phyloP scores from a whole-genome alignment of 352 stramenopile species.

The Pythium dissotocum region DNA sequence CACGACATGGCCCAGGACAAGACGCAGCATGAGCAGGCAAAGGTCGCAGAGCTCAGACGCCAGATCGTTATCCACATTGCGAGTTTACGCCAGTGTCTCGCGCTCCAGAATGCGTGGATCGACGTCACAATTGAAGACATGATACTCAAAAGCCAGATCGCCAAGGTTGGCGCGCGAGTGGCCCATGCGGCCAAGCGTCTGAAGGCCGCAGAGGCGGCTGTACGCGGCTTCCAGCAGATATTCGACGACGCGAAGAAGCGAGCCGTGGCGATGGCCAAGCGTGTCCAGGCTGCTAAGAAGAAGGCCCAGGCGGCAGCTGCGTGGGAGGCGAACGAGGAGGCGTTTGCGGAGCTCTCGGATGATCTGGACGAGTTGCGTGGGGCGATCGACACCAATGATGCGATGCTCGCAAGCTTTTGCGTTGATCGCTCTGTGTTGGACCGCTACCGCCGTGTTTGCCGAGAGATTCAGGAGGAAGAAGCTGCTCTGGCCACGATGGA shows the following conservation, averaged over 20 bases:
- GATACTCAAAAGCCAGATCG: too few species aligned
- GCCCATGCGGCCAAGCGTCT: constrained; percentile 66
- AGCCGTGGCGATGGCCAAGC: constrained; percentile 52
- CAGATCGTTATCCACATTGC: constrained; percentile 71
- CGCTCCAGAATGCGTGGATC: constrained; percentile 41
- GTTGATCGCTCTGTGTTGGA: constrained; percentile 76
- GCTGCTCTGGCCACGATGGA: constrained; percentile 54
- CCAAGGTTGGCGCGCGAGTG: constrained; percentile 44
- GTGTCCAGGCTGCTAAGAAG: constrained; percentile 70
- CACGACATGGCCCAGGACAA: constrained; percentile 77
- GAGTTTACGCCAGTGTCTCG: constrained; percentile 61
- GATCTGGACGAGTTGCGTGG: constrained; percentile 77
- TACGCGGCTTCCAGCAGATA: constrained; percentile 54
- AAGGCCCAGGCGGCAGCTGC: constrained; percentile 66
- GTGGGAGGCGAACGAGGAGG: constrained; percentile 61
- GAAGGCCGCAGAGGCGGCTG: constrained; percentile 47
- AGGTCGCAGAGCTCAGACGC: constrained; percentile 71
- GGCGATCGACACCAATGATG: constrained; percentile 85
- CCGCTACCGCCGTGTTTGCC: constrained; percentile 63
- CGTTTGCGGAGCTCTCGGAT: constrained; percentile 63
- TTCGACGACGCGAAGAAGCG: constrained; percentile 68
- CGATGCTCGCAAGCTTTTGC: constrained; percentile 75
- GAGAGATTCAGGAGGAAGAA: constrained; percentile 76
- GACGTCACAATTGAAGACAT: too few species aligned
- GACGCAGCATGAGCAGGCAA: constrained; percentile 71